These are phyloP conservation scores for Saururus chinensis DNA, from an alignment of 164 flowering plant genomes.

Conservation along the genomic window DNA sequence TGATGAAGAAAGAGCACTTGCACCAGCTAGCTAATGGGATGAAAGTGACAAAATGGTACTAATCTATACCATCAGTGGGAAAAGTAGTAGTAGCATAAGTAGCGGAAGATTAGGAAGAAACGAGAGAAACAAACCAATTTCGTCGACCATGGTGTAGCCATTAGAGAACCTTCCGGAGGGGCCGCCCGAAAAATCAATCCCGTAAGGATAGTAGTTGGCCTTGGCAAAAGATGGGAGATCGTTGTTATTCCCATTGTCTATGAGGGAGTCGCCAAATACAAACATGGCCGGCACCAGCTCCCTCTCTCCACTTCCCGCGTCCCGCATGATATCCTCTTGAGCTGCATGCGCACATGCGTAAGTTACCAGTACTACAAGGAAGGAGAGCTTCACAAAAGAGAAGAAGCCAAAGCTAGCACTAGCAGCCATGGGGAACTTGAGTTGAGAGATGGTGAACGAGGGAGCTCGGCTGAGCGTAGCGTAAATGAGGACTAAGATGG, in stretches of 20 bases:
- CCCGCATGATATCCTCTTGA: neutral
- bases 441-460: constrained; percentile 1
- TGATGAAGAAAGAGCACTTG: too few relatives aligned
- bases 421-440: constrained; percentile 8
- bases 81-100: neutral
- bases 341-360: constrained; percentile 1
- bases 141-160: constrained; percentile 81
- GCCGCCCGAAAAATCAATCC: constrained; percentile 76
- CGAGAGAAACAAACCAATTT: constrained; percentile 26
- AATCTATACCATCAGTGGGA: too few relatives aligned
- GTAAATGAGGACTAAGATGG: neutral
- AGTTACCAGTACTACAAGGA: neutral
- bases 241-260: constrained; percentile 78
- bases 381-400: neutral
- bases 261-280: constrained; percentile 69
- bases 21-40: too few relatives aligned
- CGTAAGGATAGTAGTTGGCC: constrained; percentile 86
- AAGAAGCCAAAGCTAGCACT: neutral
- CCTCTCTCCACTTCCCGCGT: constrained; percentile 5
- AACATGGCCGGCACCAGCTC: constrained; percentile 67
- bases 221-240: constrained; percentile 69
- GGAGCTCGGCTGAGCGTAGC: neutral
- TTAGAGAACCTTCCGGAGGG: constrained; percentile 90
- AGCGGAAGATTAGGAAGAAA: neutral
- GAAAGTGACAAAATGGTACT: too few relatives aligned